Evolutionary conservation across 345 rosid species (phyloP).

Genomic region (Euphorbia lathyris): DNA sequence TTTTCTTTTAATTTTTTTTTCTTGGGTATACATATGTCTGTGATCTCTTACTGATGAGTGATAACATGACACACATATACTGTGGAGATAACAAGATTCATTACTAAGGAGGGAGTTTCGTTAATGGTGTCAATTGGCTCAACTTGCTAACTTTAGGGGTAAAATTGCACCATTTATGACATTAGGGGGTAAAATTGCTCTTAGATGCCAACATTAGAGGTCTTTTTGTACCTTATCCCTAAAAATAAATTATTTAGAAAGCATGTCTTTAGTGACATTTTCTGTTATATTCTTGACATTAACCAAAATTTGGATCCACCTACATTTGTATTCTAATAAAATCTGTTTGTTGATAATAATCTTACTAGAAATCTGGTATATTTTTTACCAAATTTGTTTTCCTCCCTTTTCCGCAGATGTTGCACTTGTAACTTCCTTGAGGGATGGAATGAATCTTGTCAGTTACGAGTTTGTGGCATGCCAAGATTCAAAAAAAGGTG

Average conservation of each 20-base stretch:
- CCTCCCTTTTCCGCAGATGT: conserved; percentile 53
- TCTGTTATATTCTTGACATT: not conserved
- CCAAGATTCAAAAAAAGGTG: conserved; percentile 96
- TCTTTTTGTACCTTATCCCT: too few relatives aligned
- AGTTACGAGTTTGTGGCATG: conserved; percentile 99
- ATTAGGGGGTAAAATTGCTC: too few relatives aligned
- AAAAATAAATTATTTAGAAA: not conserved
- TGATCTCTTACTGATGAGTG: too few relatives aligned
- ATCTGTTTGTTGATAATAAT: not conserved
- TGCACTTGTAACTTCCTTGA: conserved; percentile 92
- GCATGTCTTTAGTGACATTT: not conserved
- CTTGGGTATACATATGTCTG: too few relatives aligned
- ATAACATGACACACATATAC: too few relatives aligned
- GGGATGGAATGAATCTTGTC: conserved; percentile 99
- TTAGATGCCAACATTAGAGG: too few relatives aligned
- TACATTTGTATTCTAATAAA: not conserved
- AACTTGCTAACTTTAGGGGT: too few relatives aligned
- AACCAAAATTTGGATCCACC: not conserved
- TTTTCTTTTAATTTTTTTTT: too few relatives aligned
- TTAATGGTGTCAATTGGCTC: too few relatives aligned
- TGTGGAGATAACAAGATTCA: too few relatives aligned
- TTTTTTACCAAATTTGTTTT: not conserved
- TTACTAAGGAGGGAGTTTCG: too few relatives aligned
- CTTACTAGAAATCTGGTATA: not conserved
- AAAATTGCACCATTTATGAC: too few relatives aligned